A percentile compares a stretch with the other conserved stretches of the same genome.
Evolutionary conservation across 2,329 filamentous ascomycete genomes (phyloP).

Genomic region (Ophiobolus disseminans): DNA sequence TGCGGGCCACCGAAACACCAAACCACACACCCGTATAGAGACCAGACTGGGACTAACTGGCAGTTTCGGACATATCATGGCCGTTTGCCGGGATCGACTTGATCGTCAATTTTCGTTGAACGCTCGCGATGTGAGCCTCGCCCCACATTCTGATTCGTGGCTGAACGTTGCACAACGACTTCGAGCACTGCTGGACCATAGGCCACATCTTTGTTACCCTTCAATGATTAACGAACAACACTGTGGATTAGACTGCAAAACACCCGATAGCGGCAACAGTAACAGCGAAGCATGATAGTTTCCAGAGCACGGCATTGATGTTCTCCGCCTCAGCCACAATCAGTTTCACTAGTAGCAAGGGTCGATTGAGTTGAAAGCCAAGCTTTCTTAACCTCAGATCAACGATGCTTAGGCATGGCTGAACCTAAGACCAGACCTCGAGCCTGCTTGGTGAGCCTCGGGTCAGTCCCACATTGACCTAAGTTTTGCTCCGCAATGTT

Average conservation of each 20-base stretch:
- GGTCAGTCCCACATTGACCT: neutral
- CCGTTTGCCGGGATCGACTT: slow-evolving; percentile 1
- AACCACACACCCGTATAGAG: slow-evolving; percentile 16
- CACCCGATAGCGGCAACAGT: too few species aligned
- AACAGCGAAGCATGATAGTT: neutral
- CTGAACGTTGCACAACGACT: too few species aligned
- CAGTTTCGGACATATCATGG: slow-evolving; percentile 4
- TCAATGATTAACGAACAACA: too few species aligned
- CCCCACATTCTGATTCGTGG: too few species aligned
- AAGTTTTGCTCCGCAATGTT: too few species aligned
- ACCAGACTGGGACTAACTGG: slow-evolving; percentile 11
- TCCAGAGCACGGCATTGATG: slow-evolving; percentile 4
- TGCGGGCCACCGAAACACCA: slow-evolving; percentile 30
- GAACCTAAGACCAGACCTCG: slow-evolving; percentile 8
- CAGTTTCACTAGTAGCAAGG: slow-evolving; percentile 29
- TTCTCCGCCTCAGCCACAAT: slow-evolving; percentile 21
- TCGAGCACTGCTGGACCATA: too few species aligned
- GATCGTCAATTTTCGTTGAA: neutral
- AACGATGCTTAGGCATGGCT: slow-evolving; percentile 28
- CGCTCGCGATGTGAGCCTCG: too few species aligned
- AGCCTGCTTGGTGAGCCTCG: neutral
- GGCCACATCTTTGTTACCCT: too few species aligned
- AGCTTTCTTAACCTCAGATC: slow-evolving; percentile 28
- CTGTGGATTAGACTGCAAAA: too few species aligned
- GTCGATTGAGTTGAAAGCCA: slow-evolving; percentile 29